Evolutionary conservation across 441 rosid species (phyloP).

Genomic region (Gossypium armourianum): DNA sequence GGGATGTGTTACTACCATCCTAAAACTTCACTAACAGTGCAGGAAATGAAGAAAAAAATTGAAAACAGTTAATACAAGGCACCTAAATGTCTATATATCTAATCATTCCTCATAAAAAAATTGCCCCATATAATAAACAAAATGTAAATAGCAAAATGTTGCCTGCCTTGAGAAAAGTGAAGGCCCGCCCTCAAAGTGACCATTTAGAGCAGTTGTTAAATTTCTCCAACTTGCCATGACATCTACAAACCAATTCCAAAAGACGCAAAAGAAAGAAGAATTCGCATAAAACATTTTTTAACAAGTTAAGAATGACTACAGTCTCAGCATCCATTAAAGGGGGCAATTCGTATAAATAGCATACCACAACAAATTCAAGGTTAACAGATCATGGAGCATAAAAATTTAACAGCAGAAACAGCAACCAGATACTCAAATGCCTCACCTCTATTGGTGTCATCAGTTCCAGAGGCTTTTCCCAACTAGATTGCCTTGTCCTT

Average conservation of each 20-base stretch:
- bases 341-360: conserved; percentile 9
- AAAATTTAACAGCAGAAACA: conserved; percentile 13
- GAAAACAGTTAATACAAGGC: conserved; percentile 10
- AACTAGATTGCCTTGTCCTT: conserved; percentile 79
- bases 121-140: conserved; percentile 21
- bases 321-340: conserved; percentile 24
- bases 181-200: conserved; percentile 39
- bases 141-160: conserved; percentile 26
- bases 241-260: conserved; percentile 35
- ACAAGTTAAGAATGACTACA: conserved; percentile 20
- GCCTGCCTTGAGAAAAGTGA: conserved; percentile 40
- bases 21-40: conserved; percentile 3
- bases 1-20: neutral
- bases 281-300: conserved; percentile 26
- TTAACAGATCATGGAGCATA: conserved; percentile 1
- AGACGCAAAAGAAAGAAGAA: conserved; percentile 31
- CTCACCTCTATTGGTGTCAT: conserved; percentile 96
- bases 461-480: conserved; percentile 94
- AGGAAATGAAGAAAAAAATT: neutral
- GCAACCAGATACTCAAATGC: conserved; percentile 9
- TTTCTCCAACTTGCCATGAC: conserved; percentile 38
- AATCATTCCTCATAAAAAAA: conserved; percentile 14
- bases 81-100: neutral
- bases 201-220: conserved; percentile 35
- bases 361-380: conserved; percentile 7